phyloP scores from a whole-genome alignment of 148 eudicot genomes.

The Amaranthus palmeri region DNA sequence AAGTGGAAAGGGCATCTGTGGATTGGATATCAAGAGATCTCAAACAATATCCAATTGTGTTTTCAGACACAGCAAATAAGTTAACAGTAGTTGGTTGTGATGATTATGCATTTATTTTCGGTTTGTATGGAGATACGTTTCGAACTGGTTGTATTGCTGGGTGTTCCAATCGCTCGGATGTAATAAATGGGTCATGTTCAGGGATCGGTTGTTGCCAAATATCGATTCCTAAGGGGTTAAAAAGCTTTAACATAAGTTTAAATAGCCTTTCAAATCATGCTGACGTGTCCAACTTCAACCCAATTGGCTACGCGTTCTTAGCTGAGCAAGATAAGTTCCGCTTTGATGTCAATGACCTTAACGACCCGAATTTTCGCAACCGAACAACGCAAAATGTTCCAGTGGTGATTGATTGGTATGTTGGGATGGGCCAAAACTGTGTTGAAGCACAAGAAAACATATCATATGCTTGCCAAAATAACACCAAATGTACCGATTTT shows the following conservation, averaged over 20 bases:
- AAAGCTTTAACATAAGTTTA: background rate
- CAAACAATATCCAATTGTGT: constrained; percentile 22
- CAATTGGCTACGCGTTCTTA: constrained; percentile 43
- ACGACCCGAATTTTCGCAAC: constrained; percentile 21
- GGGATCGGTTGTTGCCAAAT: constrained; percentile 20
- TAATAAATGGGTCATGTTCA: constrained; percentile 30
- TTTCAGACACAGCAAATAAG: constrained; percentile 32
- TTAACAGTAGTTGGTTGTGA: constrained; percentile 48
- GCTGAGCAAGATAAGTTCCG: constrained; percentile 32
- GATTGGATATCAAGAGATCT: background rate
- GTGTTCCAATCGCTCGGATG: constrained; percentile 25
- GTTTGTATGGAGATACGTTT: background rate
- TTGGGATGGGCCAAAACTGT: constrained; percentile 25
- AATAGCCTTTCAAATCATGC: constrained; percentile 20
- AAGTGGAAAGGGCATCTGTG: background rate
- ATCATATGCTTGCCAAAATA: constrained; percentile 16
- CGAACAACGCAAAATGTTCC: constrained; percentile 19
- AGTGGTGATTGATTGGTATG: constrained; percentile 33
- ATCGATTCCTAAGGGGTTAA: constrained; percentile 32
- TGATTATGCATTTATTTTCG: constrained; percentile 19
- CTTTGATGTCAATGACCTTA: constrained; percentile 36
- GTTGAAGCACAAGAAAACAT: constrained; percentile 8
- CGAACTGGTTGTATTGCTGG: constrained; percentile 25
- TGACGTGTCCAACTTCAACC: constrained; percentile 18
- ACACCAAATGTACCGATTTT: constrained; percentile 19